Base-by-base conservation (phyloP, 495 filamentous ascomycete species). In the Aspergillus campestris region DNA sequence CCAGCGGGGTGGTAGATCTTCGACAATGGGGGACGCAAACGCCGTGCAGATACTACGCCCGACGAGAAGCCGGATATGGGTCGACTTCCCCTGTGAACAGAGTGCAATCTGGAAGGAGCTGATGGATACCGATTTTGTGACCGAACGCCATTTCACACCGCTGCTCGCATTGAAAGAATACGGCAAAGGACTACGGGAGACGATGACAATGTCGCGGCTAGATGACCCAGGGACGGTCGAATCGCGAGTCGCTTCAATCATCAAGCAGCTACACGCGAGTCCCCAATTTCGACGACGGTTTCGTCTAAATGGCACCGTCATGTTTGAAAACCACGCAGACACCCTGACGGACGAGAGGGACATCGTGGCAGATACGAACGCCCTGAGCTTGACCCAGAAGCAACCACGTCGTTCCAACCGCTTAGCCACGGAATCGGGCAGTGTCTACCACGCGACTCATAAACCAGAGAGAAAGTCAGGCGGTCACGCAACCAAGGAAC, bases 281-380 rank as follows among this genome's bases (percentile, higher is more conserved):
- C 37, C 43, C 11, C 38, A 14, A 41, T 38, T 50, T 35, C 43
- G 32, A 36, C 33, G 40, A 31, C 32, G 3, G 7, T 57, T 62
- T 40, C 33, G 53, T 15, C 32, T 62, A 29, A 47, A 50, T 34
- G 49, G 43, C 8, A 40, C 51, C 30, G 45, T 61, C 32, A 30
- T 36, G 33, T 61, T 59, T 31, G 52, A 62, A 38, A 59, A 57
- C 44, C 49, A 59, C 50, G 51, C 53, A 28, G 59, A 62, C 40
- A 59, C 51, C 35, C 40, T 62, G 28, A 55, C 38, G n/a, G 56
- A 52, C 14, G 40, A 52, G 24, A 40, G 44, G 8, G 44, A 40
- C 10, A 40, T 52, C 1, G 29, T 35, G 3, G 12, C 10, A 29
- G 39, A 44, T 27, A 40, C 44, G 24, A 9, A 31, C 36, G 44